These are phyloP conservation scores for Coffea canephora DNA, from an alignment of 257 asterid genomes.

Conservation along the genomic window DNA sequence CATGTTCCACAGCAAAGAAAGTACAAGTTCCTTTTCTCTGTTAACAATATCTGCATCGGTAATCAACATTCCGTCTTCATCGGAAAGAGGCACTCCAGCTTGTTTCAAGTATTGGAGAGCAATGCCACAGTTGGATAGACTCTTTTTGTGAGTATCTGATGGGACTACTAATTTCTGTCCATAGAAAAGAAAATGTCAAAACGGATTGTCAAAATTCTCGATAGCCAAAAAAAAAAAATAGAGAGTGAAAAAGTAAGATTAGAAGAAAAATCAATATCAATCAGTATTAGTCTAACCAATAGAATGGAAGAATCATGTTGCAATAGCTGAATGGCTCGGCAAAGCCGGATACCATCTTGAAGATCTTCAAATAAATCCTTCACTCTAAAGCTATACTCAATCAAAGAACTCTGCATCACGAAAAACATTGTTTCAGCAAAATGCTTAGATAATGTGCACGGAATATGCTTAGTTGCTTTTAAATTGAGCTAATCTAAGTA, in stretches of 20 bases:
- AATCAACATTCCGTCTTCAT: slow-evolving; percentile 73
- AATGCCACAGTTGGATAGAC: slow-evolving; percentile 64
- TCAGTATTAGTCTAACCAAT: slow-evolving; percentile 40
- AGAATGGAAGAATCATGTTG: slow-evolving; percentile 78
- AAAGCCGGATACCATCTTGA: slow-evolving; percentile 75
- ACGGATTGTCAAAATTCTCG: not conserved
- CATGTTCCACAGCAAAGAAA: slow-evolving; percentile 86
- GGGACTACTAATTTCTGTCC: slow-evolving; percentile 83
- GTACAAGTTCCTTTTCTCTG: slow-evolving; percentile 78
- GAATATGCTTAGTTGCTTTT: not conserved
- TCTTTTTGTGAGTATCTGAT: slow-evolving; percentile 76
- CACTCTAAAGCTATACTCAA: slow-evolving; percentile 68
- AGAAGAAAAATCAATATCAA: not conserved
- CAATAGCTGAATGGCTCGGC: slow-evolving; percentile 80
- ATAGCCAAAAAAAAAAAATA: too few relatives aligned
- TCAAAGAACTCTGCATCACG: slow-evolving; percentile 64
- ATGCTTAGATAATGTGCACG: not conserved
- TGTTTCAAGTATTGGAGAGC: slow-evolving; percentile 74
- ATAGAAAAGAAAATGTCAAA: slow-evolving; percentile 21
- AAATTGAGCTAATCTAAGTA: not conserved
- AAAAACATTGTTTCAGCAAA: slow-evolving; percentile 1
- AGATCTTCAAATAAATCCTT: slow-evolving; percentile 74
- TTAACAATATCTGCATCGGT: slow-evolving; percentile 68
- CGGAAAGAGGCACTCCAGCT: slow-evolving; percentile 60
- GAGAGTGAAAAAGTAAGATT: not conserved